A percentile compares a stretch with the other conserved stretches of the same genome.
Conservation (phyloP, 2,329 filamentous ascomycete species). For the Aspergillus proliferans region DNA sequence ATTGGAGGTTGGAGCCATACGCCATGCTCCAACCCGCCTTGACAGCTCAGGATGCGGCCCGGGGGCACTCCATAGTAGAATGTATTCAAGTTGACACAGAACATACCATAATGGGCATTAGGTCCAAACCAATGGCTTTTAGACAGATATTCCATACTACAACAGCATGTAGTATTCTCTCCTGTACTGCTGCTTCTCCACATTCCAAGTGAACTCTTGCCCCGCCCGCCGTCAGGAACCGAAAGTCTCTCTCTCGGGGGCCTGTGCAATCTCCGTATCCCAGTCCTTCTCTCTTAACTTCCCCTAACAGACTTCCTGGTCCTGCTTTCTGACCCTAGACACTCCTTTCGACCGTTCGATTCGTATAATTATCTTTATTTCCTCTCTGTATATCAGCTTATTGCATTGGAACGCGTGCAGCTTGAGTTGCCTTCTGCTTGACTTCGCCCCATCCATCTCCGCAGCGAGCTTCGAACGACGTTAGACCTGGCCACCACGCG, state of each 20-base stretch:
- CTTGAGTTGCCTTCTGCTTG: neutral
- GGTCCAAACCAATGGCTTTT: too few species aligned
- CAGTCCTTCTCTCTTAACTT: neutral
- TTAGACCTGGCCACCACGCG: conserved; percentile 1
- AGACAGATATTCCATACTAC: too few species aligned
- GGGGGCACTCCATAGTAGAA: too few species aligned
- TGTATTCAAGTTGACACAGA: too few species aligned
- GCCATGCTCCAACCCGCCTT: too few species aligned
- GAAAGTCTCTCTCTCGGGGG: neutral
- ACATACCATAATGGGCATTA: too few species aligned
- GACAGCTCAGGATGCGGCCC: too few species aligned
- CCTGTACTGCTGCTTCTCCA: conserved; percentile 1
- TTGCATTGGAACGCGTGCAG: neutral
- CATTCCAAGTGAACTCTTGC: neutral
- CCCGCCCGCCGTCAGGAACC: neutral
- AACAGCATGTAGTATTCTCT: neutral
- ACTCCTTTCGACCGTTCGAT: neutral
- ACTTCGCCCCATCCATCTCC: neutral
- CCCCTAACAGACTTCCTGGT: neutral
- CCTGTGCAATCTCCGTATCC: neutral
- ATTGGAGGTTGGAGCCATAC: too few species aligned
- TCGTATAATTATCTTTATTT: neutral
- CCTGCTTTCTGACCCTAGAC: neutral
- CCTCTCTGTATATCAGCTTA: neutral
- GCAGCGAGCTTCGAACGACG: neutral